Conservation (phyloP, 2,329 filamentous ascomycete species). For the Parafenestella ontariensis region DNA sequence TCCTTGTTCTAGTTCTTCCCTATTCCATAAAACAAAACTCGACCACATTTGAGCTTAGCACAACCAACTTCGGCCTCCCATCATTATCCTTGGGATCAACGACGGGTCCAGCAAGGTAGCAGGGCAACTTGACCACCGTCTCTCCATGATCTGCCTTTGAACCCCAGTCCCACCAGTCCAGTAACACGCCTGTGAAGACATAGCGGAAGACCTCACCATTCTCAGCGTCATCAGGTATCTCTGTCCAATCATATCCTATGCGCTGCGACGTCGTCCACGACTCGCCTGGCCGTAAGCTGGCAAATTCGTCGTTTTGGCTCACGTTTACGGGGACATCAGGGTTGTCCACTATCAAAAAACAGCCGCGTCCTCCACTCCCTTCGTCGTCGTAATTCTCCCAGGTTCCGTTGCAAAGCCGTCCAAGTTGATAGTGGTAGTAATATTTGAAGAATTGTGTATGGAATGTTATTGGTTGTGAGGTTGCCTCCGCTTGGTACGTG, state of each 20-base stretch:
- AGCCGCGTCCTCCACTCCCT: not conserved
- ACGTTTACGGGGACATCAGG: constrained; percentile 6
- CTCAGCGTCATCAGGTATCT: constrained; percentile 6
- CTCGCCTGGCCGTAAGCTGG: constrained; percentile 5
- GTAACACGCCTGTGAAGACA: not conserved
- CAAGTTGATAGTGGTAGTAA: constrained; percentile 2
- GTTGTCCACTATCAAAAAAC: constrained; percentile 4
- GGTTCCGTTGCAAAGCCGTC: constrained; percentile 2
- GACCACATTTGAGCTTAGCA: too few species aligned
- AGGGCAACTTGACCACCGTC: too few species aligned
- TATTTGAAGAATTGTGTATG: constrained; percentile 3
- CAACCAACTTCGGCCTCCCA: too few species aligned
- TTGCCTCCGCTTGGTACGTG: constrained; percentile 6
- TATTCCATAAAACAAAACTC: too few species aligned
- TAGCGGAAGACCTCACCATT: constrained; percentile 1
- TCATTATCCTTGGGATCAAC: too few species aligned
- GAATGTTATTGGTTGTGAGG: constrained; percentile 6
- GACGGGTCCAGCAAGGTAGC: too few species aligned
- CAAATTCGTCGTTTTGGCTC: constrained; percentile 3
- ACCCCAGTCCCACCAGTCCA: too few species aligned
- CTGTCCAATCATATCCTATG: constrained; percentile 2
- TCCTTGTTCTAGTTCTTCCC: too few species aligned
- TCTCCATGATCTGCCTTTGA: too few species aligned
- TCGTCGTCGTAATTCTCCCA: constrained; percentile 4
- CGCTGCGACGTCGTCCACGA: constrained; percentile 7